These are phyloP conservation scores for Fusarium napiforme DNA, from an alignment of 2,329 filamentous ascomycete species.

Conservation along the genomic window DNA sequence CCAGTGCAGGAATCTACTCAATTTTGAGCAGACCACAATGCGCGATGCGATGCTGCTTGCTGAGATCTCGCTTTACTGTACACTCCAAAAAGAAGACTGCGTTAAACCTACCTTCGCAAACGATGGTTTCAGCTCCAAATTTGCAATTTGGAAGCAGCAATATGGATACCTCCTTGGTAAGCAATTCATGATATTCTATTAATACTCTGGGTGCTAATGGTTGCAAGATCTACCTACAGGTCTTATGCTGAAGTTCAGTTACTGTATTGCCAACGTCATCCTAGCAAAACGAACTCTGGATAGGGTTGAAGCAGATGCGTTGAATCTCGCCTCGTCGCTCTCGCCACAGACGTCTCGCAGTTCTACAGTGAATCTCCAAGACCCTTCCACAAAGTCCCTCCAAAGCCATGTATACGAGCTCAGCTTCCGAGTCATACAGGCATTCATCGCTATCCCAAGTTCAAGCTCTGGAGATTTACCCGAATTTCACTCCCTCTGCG, in stretches of 20 bases:
- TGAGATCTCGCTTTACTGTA: conserved; percentile 52
- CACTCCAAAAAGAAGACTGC: conserved; percentile 48
- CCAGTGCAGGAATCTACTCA: conserved; percentile 54
- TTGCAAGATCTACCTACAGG: conserved; percentile 12
- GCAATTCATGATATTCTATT: background rate
- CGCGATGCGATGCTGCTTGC: conserved; percentile 55
- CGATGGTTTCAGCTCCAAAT: conserved; percentile 15
- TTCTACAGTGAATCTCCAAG: background rate
- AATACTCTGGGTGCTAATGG: background rate
- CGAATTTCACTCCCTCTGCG: conserved; percentile 23
- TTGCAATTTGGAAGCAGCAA: conserved; percentile 30
- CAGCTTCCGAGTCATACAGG: conserved; percentile 15
- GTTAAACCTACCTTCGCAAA: conserved; percentile 45
- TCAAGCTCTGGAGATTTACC: conserved; percentile 20
- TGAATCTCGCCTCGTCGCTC: background rate
- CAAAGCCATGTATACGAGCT: conserved; percentile 18
- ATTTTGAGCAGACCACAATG: conserved; percentile 55
- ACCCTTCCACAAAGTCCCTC: conserved; percentile 2
- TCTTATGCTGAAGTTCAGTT: conserved; percentile 14
- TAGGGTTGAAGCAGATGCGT: background rate
- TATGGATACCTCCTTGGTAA: conserved; percentile 32
- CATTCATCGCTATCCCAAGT: conserved; percentile 18
- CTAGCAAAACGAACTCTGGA: conserved; percentile 22
- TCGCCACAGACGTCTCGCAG: conserved; percentile 4
- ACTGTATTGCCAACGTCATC: conserved; percentile 23